Evolutionary conservation across 2,329 filamentous ascomycete species (phyloP).

Genomic region (Lasiodiplodia theobromae): DNA sequence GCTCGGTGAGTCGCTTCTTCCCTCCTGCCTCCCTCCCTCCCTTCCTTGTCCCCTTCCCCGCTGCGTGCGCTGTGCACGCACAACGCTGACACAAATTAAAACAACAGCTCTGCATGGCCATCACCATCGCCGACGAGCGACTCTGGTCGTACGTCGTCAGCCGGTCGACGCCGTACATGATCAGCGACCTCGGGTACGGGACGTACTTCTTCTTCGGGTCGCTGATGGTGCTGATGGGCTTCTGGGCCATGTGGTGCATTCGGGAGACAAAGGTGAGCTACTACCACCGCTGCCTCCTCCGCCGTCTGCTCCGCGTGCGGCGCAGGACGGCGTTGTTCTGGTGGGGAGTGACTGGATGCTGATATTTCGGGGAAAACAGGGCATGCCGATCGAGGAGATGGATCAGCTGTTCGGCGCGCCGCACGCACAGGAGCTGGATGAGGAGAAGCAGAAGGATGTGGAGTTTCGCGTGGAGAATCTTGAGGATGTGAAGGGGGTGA

Average conservation of each 20-base stretch:
- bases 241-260: constrained; percentile 44
- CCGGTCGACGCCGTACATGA: constrained; percentile 49
- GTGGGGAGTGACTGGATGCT: no score
- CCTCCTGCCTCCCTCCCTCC: no score
- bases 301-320: no score
- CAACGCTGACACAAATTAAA: no score
- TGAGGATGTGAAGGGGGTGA: no score
- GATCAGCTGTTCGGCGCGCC: constrained; percentile 1
- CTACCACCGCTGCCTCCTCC: neutral
- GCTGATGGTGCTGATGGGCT: constrained; percentile 40
- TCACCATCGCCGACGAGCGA: constrained; percentile 42
- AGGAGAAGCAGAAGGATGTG: no score
- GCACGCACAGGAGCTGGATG: no score
- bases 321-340: no score
- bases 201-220: constrained; percentile 50
- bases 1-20: constrained; percentile 36
- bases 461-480: no score
- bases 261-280: constrained; percentile 40
- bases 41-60: no score
- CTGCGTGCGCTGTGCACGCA: no score
- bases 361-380: neutral
- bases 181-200: constrained; percentile 46
- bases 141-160: constrained; percentile 48
- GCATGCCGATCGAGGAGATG: constrained; percentile 1
- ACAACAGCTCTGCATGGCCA: constrained; percentile 44